A percentile compares a stretch with the other conserved stretches of the same genome.
These are phyloP conservation scores for Ganoderma sp. DNA, from an alignment of 1,284 basidiomycete genomes.

Conservation along the genomic window DNA sequence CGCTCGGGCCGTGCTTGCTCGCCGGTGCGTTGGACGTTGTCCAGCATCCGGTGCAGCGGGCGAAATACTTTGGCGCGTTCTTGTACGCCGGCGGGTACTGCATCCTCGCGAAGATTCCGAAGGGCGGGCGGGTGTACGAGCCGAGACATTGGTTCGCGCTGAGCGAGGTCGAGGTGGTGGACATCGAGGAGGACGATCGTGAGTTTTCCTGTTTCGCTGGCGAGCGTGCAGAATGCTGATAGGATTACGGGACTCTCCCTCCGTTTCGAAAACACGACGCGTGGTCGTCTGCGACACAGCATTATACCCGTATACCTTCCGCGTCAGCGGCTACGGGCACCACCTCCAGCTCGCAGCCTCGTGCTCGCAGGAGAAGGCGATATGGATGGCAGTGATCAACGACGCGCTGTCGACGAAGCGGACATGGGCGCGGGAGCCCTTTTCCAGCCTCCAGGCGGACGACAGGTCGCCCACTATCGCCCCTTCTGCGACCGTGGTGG, in stretches of 20 bases:
- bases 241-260: background rate
- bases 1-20: slow-evolving; percentile 76
- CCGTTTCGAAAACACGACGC: background rate
- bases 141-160: slow-evolving; percentile 87
- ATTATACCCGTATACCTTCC: slow-evolving; percentile 80
- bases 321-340: slow-evolving; percentile 69
- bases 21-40: slow-evolving; percentile 86
- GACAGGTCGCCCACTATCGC: slow-evolving; percentile 29
- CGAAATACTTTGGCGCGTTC: slow-evolving; percentile 89
- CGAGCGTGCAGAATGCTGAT: background rate
- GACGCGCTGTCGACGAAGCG: slow-evolving; percentile 48
- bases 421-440: slow-evolving; percentile 63
- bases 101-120: slow-evolving; percentile 84
- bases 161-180: slow-evolving; percentile 71
- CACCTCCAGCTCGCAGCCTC: slow-evolving; percentile 85
- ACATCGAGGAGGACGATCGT: slow-evolving; percentile 74
- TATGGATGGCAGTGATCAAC: slow-evolving; percentile 78
- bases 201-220: slow-evolving; percentile 34
- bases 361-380: slow-evolving; percentile 80
- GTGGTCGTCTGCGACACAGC: slow-evolving; percentile 50
- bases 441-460: slow-evolving; percentile 58
- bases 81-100: slow-evolving; percentile 86
- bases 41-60: slow-evolving; percentile 65
- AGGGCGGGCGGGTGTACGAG: slow-evolving; percentile 78
- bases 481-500: slow-evolving; percentile 17